Conservation (phyloP, 371 early-diverging fungal genomes). For the Mortierella sp. region DNA sequence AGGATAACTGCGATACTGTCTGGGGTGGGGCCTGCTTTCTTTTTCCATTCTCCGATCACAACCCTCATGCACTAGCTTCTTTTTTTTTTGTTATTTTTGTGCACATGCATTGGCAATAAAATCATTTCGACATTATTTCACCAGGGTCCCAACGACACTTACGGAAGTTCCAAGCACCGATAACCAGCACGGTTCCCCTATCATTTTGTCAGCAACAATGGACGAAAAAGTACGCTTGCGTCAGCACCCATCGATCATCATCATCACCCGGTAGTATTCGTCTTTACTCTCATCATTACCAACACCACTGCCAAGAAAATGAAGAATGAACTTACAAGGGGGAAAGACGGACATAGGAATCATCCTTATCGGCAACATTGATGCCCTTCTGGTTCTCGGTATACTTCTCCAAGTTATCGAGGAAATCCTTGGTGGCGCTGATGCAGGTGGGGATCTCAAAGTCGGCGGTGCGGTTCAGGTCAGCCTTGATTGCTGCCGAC, state of each 20-base stretch:
- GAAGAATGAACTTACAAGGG: constrained; percentile 35
- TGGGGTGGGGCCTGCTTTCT: background rate
- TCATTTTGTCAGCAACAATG: constrained; percentile 23
- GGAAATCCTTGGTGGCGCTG: constrained; percentile 62
- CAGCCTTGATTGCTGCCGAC: constrained; percentile 62
- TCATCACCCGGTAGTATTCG: background rate
- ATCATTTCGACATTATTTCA: background rate
- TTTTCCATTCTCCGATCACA: constrained; percentile 1
- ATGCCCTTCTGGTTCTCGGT: constrained; percentile 25
- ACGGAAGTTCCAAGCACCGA: constrained; percentile 93
- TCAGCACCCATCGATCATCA: background rate
- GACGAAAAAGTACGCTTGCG: background rate
- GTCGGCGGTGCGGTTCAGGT: constrained; percentile 60
- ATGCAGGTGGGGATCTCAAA: constrained; percentile 59
- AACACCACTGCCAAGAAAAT: background rate
- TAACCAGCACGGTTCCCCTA: constrained; percentile 79
- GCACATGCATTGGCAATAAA: background rate
- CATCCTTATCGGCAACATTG: constrained; percentile 38
- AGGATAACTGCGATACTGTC: too few species aligned
- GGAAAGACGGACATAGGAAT: constrained; percentile 40
- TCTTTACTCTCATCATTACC: background rate
- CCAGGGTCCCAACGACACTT: constrained; percentile 16
- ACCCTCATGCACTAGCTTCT: background rate
- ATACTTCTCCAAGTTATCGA: constrained; percentile 64
- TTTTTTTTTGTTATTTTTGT: background rate